Evolutionary conservation across 225 moss, liverwort and hornwort species (phyloP).

Genomic region (Physcomitrellopsis africana): DNA sequence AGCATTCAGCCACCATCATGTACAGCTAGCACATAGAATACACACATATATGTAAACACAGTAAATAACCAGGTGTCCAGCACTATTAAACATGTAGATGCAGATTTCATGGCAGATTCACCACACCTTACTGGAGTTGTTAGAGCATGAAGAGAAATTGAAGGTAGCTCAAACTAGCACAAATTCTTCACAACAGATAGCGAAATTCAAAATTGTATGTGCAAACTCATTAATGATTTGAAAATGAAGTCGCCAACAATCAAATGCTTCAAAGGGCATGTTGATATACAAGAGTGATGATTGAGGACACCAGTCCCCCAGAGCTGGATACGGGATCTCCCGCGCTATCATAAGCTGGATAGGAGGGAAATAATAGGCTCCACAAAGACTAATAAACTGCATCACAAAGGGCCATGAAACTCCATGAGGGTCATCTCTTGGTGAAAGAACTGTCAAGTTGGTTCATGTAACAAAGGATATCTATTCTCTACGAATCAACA

Average conservation of each 20-base stretch:
- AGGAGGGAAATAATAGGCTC: slow-evolving; percentile 3
- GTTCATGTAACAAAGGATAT: slow-evolving; percentile 20
- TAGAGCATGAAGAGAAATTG: no score
- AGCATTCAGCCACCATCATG: no score
- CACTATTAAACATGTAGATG: no score
- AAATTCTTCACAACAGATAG: no score
- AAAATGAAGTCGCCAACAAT: neutral
- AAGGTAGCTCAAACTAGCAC: no score
- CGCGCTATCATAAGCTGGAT: slow-evolving; percentile 10
- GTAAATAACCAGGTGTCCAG: no score
- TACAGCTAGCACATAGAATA: no score
- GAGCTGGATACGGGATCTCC: slow-evolving; percentile 15
- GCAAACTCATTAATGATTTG: neutral
- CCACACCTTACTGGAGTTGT: no score
- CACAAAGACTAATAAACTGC: slow-evolving; percentile 20
- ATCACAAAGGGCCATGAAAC: neutral
- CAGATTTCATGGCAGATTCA: no score
- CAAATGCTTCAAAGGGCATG: slow-evolving; percentile 22
- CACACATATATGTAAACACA: no score
- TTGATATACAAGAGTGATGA: slow-evolving; percentile 33
- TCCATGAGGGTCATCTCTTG: slow-evolving; percentile 3
- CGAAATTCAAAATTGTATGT: neutral
- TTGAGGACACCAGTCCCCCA: slow-evolving; percentile 28
- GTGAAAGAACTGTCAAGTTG: slow-evolving; percentile 8
- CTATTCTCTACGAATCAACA: slow-evolving; percentile 26